These are phyloP conservation scores for Calonectria crousiana DNA, from an alignment of 2,329 filamentous ascomycete species.

Conservation along the genomic window DNA sequence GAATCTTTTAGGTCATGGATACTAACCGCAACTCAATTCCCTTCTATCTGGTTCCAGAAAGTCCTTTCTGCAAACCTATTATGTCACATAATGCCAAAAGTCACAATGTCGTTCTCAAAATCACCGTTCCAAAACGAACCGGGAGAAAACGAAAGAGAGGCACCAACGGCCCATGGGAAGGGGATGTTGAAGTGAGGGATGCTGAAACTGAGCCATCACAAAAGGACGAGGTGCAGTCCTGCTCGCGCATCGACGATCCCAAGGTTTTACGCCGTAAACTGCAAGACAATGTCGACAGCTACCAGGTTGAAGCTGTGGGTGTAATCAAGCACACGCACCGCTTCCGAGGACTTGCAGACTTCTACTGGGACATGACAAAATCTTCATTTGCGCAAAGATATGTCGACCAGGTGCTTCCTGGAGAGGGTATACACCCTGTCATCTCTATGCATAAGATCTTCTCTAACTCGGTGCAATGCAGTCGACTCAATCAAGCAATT, in stretches of 20 bases:
- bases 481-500: constrained; percentile 71
- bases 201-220: constrained; percentile 25
- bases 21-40: constrained; percentile 67
- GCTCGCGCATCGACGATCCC: constrained; percentile 65
- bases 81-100: constrained; percentile 81
- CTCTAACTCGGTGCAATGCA: constrained; percentile 36
- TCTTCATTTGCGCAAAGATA: constrained; percentile 80
- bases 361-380: constrained; percentile 80
- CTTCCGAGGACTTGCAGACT: constrained; percentile 89
- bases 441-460: background rate
- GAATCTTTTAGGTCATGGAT: constrained; percentile 58
- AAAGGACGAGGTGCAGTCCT: constrained; percentile 52
- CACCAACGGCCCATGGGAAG: constrained; percentile 73
- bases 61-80: constrained; percentile 82
- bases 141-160: constrained; percentile 88
- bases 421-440: constrained; percentile 68
- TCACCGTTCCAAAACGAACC: constrained; percentile 88
- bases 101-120: constrained; percentile 87
- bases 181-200: constrained; percentile 52
- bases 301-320: constrained; percentile 78
- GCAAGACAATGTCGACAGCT: constrained; percentile 76
- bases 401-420: constrained; percentile 76
- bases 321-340: constrained; percentile 84
- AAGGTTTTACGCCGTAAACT: constrained; percentile 71
- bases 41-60: constrained; percentile 83